Conservation (phyloP, 208 protist genomes). For the Herpetomonas samuelpessoai region DNA sequence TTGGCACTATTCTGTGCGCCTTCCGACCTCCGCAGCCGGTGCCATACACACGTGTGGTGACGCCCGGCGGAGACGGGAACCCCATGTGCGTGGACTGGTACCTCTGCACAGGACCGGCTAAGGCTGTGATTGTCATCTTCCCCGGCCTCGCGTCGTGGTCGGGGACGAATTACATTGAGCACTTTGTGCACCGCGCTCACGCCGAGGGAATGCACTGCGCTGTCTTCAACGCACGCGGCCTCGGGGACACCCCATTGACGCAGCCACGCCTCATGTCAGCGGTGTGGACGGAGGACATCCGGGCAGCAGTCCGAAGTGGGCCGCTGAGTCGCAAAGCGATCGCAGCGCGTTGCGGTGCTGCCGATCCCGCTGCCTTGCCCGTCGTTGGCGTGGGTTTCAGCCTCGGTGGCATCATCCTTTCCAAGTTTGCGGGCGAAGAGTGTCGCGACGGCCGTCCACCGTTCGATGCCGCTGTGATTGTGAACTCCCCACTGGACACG, state of each 20-base stretch:
- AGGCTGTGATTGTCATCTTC: slow-evolving; percentile 58
- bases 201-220: slow-evolving; percentile 48
- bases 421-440: slow-evolving; percentile 63
- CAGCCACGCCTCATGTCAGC: slow-evolving; percentile 64
- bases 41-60: slow-evolving; percentile 35
- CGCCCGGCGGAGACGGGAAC: slow-evolving; percentile 55
- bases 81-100: slow-evolving; percentile 73
- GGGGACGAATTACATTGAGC: slow-evolving; percentile 70
- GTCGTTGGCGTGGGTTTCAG: slow-evolving; percentile 66
- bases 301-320: slow-evolving; percentile 23
- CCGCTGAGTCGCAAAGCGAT: slow-evolving; percentile 24
- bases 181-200: slow-evolving; percentile 47
- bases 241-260: slow-evolving; percentile 68
- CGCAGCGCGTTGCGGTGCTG: slow-evolving; percentile 20
- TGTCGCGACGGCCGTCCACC: slow-evolving; percentile 12
- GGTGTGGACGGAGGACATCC: slow-evolving; percentile 64
- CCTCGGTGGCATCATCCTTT: slow-evolving; percentile 66
- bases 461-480: slow-evolving; percentile 45
- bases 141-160: slow-evolving; percentile 75
- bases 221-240: slow-evolving; percentile 66
- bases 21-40: slow-evolving; percentile 39
- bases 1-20: slow-evolving; percentile 60
- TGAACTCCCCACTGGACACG: slow-evolving; percentile 62
- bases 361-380: slow-evolving; percentile 12
- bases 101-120: slow-evolving; percentile 14